A percentile compares a stretch with the other conserved stretches of the same genome.
These are phyloP conservation scores for Globisporangium okanoganense DNA, from an alignment of 352 stramenopile genomes.

Conservation along the genomic window DNA sequence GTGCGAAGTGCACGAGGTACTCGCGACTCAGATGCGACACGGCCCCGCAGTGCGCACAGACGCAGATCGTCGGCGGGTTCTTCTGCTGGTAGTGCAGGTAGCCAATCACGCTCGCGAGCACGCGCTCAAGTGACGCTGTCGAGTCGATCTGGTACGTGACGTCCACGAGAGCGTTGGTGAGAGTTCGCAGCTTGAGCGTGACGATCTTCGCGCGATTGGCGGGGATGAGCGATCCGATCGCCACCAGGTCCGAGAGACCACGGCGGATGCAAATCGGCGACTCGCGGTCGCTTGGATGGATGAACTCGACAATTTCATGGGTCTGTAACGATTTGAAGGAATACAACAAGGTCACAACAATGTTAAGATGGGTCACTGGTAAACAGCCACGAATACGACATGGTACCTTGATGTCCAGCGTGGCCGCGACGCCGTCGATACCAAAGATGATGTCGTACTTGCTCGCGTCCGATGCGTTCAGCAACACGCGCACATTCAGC, in stretches of 20 bases:
- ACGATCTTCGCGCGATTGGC: conserved; percentile 51
- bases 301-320: conserved; percentile 39
- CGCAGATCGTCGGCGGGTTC: conserved; percentile 33
- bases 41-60: conserved; percentile 55
- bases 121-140: conserved; percentile 24
- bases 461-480: conserved; percentile 59
- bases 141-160: conserved; percentile 64
- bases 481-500: conserved; percentile 41
- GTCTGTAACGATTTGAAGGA: conserved; percentile 19
- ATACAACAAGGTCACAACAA: not conserved
- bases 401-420: conserved; percentile 56
- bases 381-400: not conserved
- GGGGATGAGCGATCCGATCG: conserved; percentile 49
- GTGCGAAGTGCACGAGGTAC: conserved; percentile 20
- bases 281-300: conserved; percentile 12
- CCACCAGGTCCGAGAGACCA: conserved; percentile 45
- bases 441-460: conserved; percentile 56
- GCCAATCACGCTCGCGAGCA: conserved; percentile 38
- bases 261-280: conserved; percentile 36
- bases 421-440: conserved; percentile 59
- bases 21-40: conserved; percentile 53
- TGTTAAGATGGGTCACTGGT: not conserved
- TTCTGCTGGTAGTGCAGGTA: conserved; percentile 47
- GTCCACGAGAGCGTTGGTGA: conserved; percentile 17
- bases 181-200: conserved; percentile 37